A percentile compares a stretch with the other conserved stretches of the same genome.
Conservation (phyloP, 371 early-diverging fungal genomes). For the Mucor velutinosus region DNA sequence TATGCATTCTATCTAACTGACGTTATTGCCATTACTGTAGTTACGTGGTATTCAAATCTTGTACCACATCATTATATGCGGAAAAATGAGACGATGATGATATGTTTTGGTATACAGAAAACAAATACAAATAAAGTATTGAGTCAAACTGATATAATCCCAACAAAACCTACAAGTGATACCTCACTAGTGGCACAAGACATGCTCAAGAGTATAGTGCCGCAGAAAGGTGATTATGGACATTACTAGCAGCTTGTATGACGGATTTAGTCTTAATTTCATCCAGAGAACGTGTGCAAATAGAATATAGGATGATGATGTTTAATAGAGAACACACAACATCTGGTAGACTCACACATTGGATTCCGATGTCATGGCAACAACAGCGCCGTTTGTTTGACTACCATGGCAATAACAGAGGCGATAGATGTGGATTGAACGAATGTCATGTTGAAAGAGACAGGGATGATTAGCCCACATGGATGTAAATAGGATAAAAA, state of each 20-base stretch:
- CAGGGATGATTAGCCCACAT: not conserved
- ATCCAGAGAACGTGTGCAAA: not conserved
- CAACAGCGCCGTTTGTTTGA: not conserved
- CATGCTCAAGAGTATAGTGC: not conserved
- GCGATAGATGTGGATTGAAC: not conserved
- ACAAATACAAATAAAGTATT: slow-evolving; percentile 2
- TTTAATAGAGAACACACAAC: not conserved
- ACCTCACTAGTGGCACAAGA: not conserved
- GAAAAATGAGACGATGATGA: not conserved
- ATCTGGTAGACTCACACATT: not conserved
- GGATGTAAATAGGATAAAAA: not conserved
- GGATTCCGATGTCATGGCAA: not conserved
- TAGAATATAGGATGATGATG: not conserved
- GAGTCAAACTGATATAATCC: not conserved
- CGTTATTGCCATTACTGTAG: not conserved
- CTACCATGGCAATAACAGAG: not conserved
- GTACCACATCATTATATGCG: not conserved
- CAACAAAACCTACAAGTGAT: not conserved
- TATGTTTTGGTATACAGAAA: not conserved
- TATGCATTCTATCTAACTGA: not conserved
- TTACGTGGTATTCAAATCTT: not conserved
- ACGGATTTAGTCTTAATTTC: not conserved
- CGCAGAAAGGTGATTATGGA: not conserved
- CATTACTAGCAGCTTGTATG: not conserved
- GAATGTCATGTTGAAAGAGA: not conserved